Conservation (phyloP, 2,329 filamentous ascomycete species). For the Ophiocordyceps camponoti-saundersi region DNA sequence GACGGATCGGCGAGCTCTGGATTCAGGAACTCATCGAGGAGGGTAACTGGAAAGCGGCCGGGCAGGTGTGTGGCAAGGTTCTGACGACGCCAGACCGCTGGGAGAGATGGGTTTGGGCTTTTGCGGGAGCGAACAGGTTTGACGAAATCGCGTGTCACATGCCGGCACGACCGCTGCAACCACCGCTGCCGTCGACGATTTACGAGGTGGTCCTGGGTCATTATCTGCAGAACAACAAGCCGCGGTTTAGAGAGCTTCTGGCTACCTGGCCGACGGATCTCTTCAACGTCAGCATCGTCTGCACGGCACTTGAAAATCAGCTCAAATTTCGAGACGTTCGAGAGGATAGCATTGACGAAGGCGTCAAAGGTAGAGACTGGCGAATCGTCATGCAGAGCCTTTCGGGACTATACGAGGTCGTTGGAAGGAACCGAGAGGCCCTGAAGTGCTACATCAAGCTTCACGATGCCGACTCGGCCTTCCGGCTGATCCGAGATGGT, state of each 20-base stretch:
- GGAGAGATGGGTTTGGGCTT: conserved; percentile 93
- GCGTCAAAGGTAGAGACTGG: conserved; percentile 66
- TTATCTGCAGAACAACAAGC: conserved; percentile 66
- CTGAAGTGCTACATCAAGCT: conserved; percentile 77
- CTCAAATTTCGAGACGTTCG: conserved; percentile 58
- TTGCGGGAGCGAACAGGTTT: conserved; percentile 70
- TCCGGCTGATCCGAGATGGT: conserved; percentile 70
- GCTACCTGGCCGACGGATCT: conserved; percentile 73
- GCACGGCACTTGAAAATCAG: conserved; percentile 65
- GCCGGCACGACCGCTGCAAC: conserved; percentile 58
- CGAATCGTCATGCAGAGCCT: conserved; percentile 73
- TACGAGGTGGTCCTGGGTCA: conserved; percentile 84
- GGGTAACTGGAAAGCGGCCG: conserved; percentile 61
- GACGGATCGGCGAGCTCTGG: conserved; percentile 84
- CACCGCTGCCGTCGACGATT: conserved; percentile 61
- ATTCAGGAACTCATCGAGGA: conserved; percentile 66
- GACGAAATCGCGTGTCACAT: conserved; percentile 81
- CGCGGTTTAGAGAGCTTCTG: conserved; percentile 59
- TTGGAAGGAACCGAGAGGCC: conserved; percentile 67
- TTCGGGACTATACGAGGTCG: conserved; percentile 69
- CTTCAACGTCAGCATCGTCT: conserved; percentile 63
- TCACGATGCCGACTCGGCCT: conserved; percentile 80
- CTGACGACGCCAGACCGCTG: conserved; percentile 64
- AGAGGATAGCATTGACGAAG: conserved; percentile 60
- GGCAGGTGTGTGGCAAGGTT: conserved; percentile 66